These are phyloP conservation scores for Backusella tuberculispora DNA, from an alignment of 192 early-diverging fungal species.

Conservation along the genomic window DNA sequence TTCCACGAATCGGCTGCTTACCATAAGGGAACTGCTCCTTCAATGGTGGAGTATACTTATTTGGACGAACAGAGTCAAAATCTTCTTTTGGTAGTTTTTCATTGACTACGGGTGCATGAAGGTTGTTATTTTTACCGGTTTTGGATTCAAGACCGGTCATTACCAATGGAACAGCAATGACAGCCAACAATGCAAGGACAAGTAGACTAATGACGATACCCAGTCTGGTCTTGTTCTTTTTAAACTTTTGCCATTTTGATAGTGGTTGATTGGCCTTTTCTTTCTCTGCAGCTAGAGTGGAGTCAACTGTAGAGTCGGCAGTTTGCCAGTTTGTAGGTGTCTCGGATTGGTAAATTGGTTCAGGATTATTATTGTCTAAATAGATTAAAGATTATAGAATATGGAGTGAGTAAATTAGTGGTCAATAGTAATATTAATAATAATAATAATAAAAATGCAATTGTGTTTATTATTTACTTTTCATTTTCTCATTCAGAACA, in stretches of 20 bases:
- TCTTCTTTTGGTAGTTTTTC: constrained; percentile 8
- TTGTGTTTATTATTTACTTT: background rate
- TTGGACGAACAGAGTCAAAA: constrained; percentile 32
- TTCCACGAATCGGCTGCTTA: constrained; percentile 57
- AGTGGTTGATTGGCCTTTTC: background rate
- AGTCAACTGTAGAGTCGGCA: background rate
- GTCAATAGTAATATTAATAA: too few relatives aligned
- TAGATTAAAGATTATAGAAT: background rate
- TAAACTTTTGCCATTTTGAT: background rate
- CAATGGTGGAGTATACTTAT: constrained; percentile 47
- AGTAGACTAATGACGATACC: background rate
- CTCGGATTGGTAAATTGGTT: background rate
- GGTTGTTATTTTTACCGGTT: background rate
- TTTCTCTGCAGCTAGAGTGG: background rate
- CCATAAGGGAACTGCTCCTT: constrained; percentile 47
- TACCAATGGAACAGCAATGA: background rate
- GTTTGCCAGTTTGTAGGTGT: background rate
- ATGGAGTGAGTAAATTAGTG: background rate
- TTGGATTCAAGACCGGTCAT: background rate
- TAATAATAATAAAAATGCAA: too few relatives aligned
- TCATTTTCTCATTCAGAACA: background rate
- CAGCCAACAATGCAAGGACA: background rate
- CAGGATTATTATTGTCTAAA: background rate
- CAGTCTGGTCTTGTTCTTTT: background rate
- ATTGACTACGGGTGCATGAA: background rate